Evolutionary conservation across 495 filamentous ascomycete species (phyloP).

Genomic region (Neurospora sp.): DNA sequence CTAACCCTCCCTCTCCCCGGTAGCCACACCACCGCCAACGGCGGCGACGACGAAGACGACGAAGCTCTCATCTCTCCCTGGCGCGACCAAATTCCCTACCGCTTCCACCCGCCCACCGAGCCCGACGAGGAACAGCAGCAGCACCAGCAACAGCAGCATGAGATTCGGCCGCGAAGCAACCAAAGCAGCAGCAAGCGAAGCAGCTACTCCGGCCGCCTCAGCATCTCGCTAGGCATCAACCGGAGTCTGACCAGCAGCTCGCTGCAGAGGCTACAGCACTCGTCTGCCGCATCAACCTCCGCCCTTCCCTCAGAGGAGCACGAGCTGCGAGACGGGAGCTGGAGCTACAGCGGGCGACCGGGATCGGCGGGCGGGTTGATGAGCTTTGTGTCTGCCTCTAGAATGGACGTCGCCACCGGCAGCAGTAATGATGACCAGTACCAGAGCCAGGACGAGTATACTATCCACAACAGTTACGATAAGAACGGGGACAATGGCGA

Average conservation of each 20-base stretch:
- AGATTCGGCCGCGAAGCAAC: background rate
- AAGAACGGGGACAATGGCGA: background rate
- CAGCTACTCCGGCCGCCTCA: background rate
- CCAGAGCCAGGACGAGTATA: background rate
- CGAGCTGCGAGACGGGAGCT: background rate
- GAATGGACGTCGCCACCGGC: background rate
- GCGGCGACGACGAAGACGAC: conserved; percentile 16
- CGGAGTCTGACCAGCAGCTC: background rate
- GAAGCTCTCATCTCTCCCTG: conserved; percentile 11
- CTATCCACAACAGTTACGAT: background rate
- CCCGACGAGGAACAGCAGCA: background rate
- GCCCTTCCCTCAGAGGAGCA: background rate
- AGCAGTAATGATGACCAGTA: background rate
- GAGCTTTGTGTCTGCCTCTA: background rate
- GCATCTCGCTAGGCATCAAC: background rate
- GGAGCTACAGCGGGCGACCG: background rate
- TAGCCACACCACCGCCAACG: background rate
- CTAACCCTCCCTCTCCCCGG: background rate
- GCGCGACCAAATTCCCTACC: background rate
- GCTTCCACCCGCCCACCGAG: conserved; percentile 1
- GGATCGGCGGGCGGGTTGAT: background rate
- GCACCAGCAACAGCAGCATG: background rate
- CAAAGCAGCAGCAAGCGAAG: background rate
- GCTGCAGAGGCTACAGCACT: background rate
- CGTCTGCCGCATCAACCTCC: background rate